Evolutionary conservation across 805 yeast genomes (phyloP).

Genomic region (Wickerhamiella vanderwaltii): DNA sequence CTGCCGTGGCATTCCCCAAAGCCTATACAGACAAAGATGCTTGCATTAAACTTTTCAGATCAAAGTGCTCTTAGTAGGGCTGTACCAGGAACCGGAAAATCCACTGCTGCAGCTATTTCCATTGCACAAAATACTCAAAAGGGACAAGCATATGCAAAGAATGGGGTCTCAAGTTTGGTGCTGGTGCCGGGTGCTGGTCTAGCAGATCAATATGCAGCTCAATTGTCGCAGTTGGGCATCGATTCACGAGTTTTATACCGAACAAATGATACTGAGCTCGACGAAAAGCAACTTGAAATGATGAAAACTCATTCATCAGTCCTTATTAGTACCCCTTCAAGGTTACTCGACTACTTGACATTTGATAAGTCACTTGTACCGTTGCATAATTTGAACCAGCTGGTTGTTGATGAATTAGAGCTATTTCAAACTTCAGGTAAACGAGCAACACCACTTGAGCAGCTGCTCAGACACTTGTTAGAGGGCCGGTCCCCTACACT

Average conservation of each 20-base stretch:
- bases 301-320: conserved; percentile 27
- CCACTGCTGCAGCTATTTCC: conserved; percentile 25
- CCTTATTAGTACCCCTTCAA: conserved; percentile 44
- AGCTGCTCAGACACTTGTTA: conserved; percentile 17
- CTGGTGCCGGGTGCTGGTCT: conserved; percentile 28
- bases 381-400: conserved; percentile 14
- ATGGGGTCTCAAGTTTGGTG: conserved; percentile 21
- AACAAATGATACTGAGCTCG: conserved; percentile 18
- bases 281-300: conserved; percentile 20
- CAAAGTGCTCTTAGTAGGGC: conserved; percentile 24
- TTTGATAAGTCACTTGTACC: conserved; percentile 19
- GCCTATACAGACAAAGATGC: conserved; percentile 23
- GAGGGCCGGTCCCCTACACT: conserved; percentile 7
- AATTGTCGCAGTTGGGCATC: conserved; percentile 6
- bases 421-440: conserved; percentile 14
- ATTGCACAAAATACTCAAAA: conserved; percentile 16
- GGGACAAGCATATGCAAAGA: neutral
- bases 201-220: conserved; percentile 25
- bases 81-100: conserved; percentile 28
- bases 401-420: conserved; percentile 25
- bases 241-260: conserved; percentile 21
- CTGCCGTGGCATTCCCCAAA: conserved; percentile 17
- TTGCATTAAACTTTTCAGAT: conserved; percentile 23
- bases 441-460: conserved; percentile 19
- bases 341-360: conserved; percentile 36